Evolutionary conservation across 257 asterid species (phyloP).

Genomic region (Rubia yunnanensis): DNA sequence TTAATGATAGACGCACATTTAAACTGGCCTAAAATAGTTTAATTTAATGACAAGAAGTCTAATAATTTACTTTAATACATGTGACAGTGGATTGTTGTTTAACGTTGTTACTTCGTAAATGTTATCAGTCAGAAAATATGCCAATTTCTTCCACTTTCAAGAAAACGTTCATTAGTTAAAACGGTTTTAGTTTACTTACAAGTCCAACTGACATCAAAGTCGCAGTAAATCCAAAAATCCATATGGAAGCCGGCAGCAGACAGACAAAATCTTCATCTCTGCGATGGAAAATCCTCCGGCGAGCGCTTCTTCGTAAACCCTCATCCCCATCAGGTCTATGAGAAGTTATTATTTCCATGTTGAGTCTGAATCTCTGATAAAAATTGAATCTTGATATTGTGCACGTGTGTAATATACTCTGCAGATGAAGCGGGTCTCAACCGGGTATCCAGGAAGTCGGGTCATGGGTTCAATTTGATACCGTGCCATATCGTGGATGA

Average conservation of each 20-base stretch:
- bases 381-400: constrained; percentile 15
- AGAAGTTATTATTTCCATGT: background rate
- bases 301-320: constrained; percentile 46
- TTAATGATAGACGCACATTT: too few relatives aligned
- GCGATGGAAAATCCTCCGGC: constrained; percentile 80
- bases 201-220: background rate
- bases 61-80: too few relatives aligned
- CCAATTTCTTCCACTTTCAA: background rate
- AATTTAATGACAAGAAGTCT: too few relatives aligned
- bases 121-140: background rate
- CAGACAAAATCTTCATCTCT: constrained; percentile 40
- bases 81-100: too few relatives aligned
- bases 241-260: constrained; percentile 11
- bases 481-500: constrained; percentile 35
- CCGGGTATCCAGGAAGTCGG: constrained; percentile 52
- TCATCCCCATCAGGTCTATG: constrained; percentile 33
- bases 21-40: too few relatives aligned
- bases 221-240: background rate
- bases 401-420: constrained; percentile 12
- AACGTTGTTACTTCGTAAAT: background rate
- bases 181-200: background rate
- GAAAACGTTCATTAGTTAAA: background rate
- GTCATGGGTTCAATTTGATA: constrained; percentile 61
- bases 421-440: constrained; percentile 50
- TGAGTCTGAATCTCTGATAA: background rate